These are phyloP conservation scores for Xylaria grammica DNA, from an alignment of 495 filamentous ascomycete genomes.

Conservation along the genomic window DNA sequence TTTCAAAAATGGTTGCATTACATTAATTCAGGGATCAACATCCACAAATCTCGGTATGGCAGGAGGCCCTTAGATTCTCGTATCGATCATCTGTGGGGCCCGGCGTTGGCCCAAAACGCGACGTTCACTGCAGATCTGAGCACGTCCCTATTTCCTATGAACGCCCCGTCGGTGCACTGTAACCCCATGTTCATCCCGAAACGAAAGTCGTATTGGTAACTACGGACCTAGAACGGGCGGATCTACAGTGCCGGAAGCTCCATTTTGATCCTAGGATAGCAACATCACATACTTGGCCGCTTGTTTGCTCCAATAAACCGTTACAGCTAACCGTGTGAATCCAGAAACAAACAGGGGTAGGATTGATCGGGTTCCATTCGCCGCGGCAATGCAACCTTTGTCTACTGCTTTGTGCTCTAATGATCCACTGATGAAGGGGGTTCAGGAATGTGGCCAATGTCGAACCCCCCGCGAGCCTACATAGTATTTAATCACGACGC, in stretches of 20 bases:
- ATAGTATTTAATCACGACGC: constrained; percentile 13
- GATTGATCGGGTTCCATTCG: constrained; percentile 4
- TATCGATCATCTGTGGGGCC: constrained; percentile 17
- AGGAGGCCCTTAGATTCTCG: constrained; percentile 17
- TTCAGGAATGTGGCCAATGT: constrained; percentile 13
- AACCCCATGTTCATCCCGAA: constrained; percentile 17
- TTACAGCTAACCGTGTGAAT: background rate
- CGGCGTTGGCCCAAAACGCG: constrained; percentile 2
- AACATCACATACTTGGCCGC: constrained; percentile 3
- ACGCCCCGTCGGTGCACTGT: background rate
- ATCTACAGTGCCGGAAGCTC: constrained; percentile 5
- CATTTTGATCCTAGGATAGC: constrained; percentile 6
- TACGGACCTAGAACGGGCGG: constrained; percentile 11
- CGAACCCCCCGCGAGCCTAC: background rate
- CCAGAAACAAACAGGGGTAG: constrained; percentile 11
- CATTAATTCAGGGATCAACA: background rate
- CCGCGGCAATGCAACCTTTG: constrained; percentile 9
- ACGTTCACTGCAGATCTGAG: constrained; percentile 16
- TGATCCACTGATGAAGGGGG: constrained; percentile 10
- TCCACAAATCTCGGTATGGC: constrained; percentile 5
- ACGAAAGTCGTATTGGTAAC: constrained; percentile 13
- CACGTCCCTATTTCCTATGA: background rate
- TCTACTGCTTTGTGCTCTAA: background rate
- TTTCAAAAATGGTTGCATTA: too few species aligned
- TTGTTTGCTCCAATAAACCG: constrained; percentile 8